Percentiles rank a stretch among this genome's conserved stretches.
Evolutionary conservation across 1,139 yeast species (phyloP).

Genomic region (Yamadazyma pseudoaaseri): DNA sequence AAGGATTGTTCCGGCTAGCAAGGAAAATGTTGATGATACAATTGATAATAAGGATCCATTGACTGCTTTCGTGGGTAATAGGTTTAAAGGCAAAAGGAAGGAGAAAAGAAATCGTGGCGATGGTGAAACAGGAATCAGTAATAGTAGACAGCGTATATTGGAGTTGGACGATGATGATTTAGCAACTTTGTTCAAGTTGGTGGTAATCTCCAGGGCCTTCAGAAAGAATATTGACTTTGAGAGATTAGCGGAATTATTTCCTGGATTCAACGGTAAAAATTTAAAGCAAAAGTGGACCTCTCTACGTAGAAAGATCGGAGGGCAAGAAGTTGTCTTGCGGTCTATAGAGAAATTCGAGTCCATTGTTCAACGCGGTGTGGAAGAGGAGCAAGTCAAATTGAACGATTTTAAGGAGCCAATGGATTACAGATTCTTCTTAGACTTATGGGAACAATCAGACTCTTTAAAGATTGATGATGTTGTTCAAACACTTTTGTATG

Average conservation of each 20-base stretch:
- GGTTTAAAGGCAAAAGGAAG: slow-evolving; percentile 13
- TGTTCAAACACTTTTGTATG: slow-evolving; percentile 32
- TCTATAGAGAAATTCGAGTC: slow-evolving; percentile 62
- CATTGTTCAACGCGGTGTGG: slow-evolving; percentile 52
- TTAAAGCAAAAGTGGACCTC: slow-evolving; percentile 63
- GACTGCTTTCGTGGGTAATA: slow-evolving; percentile 8
- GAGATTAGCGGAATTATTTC: slow-evolving; percentile 47
- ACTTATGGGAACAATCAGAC: slow-evolving; percentile 59
- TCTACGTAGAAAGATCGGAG: slow-evolving; percentile 57
- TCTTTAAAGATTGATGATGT: slow-evolving; percentile 25
- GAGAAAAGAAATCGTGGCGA: slow-evolving; percentile 8
- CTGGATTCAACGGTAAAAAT: slow-evolving; percentile 28
- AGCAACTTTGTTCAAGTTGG: slow-evolving; percentile 52
- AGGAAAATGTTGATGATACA: slow-evolving; percentile 1
- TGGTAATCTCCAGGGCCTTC: slow-evolving; percentile 61
- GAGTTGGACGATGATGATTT: slow-evolving; percentile 45
- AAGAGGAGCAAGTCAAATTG: slow-evolving; percentile 44
- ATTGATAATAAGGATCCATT: slow-evolving; percentile 6
- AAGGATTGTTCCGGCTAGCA: neutral
- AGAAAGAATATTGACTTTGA: slow-evolving; percentile 58
- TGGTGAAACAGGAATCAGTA: slow-evolving; percentile 6
- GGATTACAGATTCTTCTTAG: slow-evolving; percentile 49
- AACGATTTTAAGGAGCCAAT: slow-evolving; percentile 43
- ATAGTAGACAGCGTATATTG: slow-evolving; percentile 19
- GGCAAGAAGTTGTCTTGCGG: slow-evolving; percentile 44